Evolutionary conservation across 140 eudicot species (phyloP), one percentile per base, ranked within the genome.

Genomic region (Bidens hawaiensis): DNA sequence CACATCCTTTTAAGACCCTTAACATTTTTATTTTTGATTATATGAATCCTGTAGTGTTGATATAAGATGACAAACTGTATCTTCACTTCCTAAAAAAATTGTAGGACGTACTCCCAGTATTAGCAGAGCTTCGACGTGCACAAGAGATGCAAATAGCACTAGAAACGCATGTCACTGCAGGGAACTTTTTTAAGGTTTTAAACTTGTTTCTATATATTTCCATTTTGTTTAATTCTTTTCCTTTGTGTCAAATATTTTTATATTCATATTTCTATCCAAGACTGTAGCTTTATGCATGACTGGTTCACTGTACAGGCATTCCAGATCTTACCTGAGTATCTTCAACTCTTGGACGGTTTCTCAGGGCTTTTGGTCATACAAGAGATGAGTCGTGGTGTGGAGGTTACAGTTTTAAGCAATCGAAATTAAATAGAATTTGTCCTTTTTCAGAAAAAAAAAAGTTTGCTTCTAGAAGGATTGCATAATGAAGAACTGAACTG

Each of bases 341-440:
- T 93, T 82, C 99, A 88, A 74, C 77, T 93, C 68, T 70, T 93
- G 68, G 99, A 85, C 66, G 88, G 89, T 63, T 76, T 80, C 56
- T 85, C 96, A 27, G 87, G 76, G 73, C 89, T 93, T 75, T 80
- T 95, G 48, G 95, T 83, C 57, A 78, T 81, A 67, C 96, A 88
- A 70, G 95, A 88, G 69, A 82, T 88, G 99, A 88, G 87, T 82
- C 89, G 75, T 30, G 85, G 85, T 60, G 96, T 88, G 45, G 96
- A 93, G 99, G 99, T 93, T 65, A 36, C 38, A 42, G 61, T 48
- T 16, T 51, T 16, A 55, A 69, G 48, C 41, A 31, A 9, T 14
- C 22, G n/a, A 30, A 49, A 15, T 23, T 15, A 42, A 13, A n/a
- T 23, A 59, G n/a, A n/a, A n/a, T n/a, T 31, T 3, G 24, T 64